Base-by-base conservation (phyloP, 306 rosid genomes). In the Mucuna pruriens region DNA sequence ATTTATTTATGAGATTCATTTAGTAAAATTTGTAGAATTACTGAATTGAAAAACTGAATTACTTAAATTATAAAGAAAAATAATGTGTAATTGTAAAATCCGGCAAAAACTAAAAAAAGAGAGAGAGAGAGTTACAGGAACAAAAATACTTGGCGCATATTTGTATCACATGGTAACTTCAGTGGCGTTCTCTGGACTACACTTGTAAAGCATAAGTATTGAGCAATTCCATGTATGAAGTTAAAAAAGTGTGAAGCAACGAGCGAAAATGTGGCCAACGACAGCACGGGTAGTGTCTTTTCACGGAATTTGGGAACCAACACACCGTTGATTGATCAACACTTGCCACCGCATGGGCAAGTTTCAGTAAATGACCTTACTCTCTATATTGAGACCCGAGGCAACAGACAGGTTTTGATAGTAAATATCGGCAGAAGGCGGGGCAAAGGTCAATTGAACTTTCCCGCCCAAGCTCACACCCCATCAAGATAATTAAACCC, bases 381-480 rank as follows among this genome's bases (percentile, higher is more conserved):
- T 29, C 31, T 29, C 39, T 9, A n/a, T n/a, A n/a, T n/a, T 0
- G 13, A 48, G 3, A 2, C 1, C 9, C 20, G 4, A 40, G 60
- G 16, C 20, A 62, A 8, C 12, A 63, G 0, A 2, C 0, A 10
- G 71, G 87, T 83, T 40, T 8, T n/a, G 1, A 0, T 17, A 0
- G 92, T 88, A 85, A 88, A 80, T 90, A 83, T 44, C 3, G 0
- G n/a, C 0, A 31, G 40, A 69, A 10, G 26, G 20, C 0, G 4
- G 88, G 91, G 86, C 83, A 17, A 84, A 51, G 0, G 0, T 2
- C 20, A 38, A 2, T 0, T 6, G 1, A 4, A 6, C 22, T 87
- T 88, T 92, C 97, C 97, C 97, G 97, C 97, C 87, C 91, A 89
- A 45, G 0, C 38, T 10, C 64, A 9, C 6, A 15, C 67, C 58